phyloP scores from a whole-genome alignment of 2,329 filamentous ascomycete genomes.

The Teratosphaeria pseudoeucalypti region DNA sequence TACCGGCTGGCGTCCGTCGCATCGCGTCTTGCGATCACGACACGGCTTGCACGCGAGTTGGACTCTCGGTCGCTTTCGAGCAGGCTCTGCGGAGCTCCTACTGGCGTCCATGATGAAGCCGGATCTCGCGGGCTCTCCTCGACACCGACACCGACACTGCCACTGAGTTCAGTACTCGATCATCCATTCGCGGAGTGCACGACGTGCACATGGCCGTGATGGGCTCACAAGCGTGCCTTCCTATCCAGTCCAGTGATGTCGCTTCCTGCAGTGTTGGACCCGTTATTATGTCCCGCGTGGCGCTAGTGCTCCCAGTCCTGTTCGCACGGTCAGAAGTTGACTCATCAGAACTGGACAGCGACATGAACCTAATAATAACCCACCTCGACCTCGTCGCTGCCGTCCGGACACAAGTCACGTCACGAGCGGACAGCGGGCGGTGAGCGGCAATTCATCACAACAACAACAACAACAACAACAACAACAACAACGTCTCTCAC shows the following conservation, averaged over 20 bases:
- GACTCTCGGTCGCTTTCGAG: neutral
- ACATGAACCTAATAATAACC: neutral
- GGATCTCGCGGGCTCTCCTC: neutral
- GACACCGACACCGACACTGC: too few relatives aligned
- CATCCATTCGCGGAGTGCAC: neutral
- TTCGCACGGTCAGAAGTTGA: neutral
- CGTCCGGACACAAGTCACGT: neutral
- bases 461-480: too few relatives aligned
- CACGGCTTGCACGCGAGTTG: constrained; percentile 12
- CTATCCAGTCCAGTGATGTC: neutral
- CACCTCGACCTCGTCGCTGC: neutral
- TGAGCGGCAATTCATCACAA: too few relatives aligned
- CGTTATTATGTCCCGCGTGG: neutral
- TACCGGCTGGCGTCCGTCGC: constrained; percentile 13
- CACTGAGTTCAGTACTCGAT: neutral
- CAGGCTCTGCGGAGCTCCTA: neutral
- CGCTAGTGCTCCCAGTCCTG: neutral
- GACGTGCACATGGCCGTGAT: neutral
- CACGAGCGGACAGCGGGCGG: too few relatives aligned
- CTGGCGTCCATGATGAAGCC: neutral
- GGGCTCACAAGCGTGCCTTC: neutral
- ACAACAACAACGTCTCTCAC: too few relatives aligned
- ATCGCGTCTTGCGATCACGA: constrained; percentile 17
- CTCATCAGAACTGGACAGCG: neutral
- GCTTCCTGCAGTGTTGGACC: neutral